Base-by-base conservation (phyloP, 192 early-diverging fungal genomes). In the Podila clonocystis region DNA sequence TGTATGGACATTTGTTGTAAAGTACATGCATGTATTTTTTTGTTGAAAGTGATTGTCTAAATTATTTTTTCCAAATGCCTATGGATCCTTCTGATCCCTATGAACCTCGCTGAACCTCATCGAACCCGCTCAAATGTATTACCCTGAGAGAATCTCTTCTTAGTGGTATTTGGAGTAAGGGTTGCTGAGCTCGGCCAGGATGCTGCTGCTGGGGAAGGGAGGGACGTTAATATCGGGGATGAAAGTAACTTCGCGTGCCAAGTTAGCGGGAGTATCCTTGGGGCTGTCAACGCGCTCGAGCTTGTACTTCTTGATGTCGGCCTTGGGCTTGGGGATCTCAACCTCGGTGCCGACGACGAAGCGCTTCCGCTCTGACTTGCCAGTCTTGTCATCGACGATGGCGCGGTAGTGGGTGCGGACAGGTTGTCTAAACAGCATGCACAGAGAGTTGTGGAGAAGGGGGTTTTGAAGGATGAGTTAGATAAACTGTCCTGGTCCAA, bases 201-300 rank as follows among this genome's bases (percentile, higher is more conserved):
- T 79, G 64, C 70, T 72, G 30, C 57, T 79, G 65, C 70, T 79
- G 50, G 82, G 82, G 67, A 83, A 72, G 34, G 82, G 82, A 48
- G 82, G 68, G 19, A 72, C 66, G 24, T 74, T 71, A 24, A 83
- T 75, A 28, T 72, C 65, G 17, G 82, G 82, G 60, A 76, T 73
- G 50, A 75, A 83, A 28, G 82, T 83, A 33, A 76, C 74, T 59
- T 83, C 82, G 28, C 63, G 59, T 15, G 75, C 82, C 50, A 66
- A 58, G 33, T 45, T 58, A 26, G 73, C 48, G 1, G 75, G 68
- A 19, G 82, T 83, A 36, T 83, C 82, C 57, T 76, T 77, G 55
- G 82, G 58, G 69, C 75, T 83, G 58, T 71, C 74, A 4, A 70
- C 49, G n/a, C 82, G 74, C 63, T 74, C 73, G 36, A 76, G 38